Conservation (phyloP, 2,329 filamentous ascomycete species). For the Ophiocordyceps polyrhachis-furcata region DNA sequence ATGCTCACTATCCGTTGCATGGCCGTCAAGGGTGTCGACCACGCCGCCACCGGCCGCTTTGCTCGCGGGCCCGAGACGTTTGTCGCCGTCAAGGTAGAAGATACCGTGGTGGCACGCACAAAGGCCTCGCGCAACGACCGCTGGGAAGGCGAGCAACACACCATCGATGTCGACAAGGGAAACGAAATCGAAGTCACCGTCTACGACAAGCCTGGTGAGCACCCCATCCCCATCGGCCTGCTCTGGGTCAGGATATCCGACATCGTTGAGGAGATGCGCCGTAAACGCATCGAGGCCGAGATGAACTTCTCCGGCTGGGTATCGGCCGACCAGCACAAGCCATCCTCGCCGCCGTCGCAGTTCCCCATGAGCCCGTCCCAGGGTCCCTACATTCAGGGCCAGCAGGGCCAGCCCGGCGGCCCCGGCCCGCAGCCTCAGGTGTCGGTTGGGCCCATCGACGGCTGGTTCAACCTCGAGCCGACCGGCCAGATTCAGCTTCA, state of each 20-base stretch:
- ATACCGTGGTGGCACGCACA: slow-evolving; percentile 76
- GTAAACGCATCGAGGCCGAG: slow-evolving; percentile 92
- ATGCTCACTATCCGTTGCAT: slow-evolving; percentile 74
- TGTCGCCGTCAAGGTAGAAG: slow-evolving; percentile 91
- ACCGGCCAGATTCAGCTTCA: slow-evolving; percentile 82
- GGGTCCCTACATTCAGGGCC: slow-evolving; percentile 22
- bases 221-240: slow-evolving; percentile 82
- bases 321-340: slow-evolving; percentile 69
- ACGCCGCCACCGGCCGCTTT: slow-evolving; percentile 69
- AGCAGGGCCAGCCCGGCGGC: slow-evolving; percentile 16
- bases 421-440: slow-evolving; percentile 27
- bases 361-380: slow-evolving; percentile 37
- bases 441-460: slow-evolving; percentile 52
- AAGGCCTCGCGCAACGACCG: slow-evolving; percentile 68
- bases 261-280: slow-evolving; percentile 90
- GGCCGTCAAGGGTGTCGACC: slow-evolving; percentile 85
- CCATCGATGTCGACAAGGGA: slow-evolving; percentile 89
- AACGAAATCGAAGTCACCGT: slow-evolving; percentile 97
- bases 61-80: slow-evolving; percentile 86
- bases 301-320: slow-evolving; percentile 93
- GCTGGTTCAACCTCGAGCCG: slow-evolving; percentile 94
- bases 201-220: slow-evolving; percentile 85
- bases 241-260: slow-evolving; percentile 95
- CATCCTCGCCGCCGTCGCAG: slow-evolving; percentile 27
- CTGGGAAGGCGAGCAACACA: slow-evolving; percentile 84